These are phyloP conservation scores for Agarophyton chilense DNA, from an alignment of 23 red algal genomes.

Conservation along the genomic window DNA sequence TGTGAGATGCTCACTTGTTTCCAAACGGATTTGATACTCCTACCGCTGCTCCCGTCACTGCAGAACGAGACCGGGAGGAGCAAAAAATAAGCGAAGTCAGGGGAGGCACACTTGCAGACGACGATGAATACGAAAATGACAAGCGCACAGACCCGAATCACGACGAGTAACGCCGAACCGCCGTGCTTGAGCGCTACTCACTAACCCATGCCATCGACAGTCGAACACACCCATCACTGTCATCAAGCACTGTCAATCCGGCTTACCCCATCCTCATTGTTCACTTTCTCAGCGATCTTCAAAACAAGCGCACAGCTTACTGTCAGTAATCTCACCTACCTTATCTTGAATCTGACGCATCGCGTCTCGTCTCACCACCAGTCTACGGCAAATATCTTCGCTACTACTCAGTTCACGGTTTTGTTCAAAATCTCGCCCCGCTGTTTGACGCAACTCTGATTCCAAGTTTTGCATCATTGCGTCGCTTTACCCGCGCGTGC, in stretches of 20 bases:
- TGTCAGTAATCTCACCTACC: constrained; percentile 19
- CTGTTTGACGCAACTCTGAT: background rate
- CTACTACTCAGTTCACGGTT: background rate
- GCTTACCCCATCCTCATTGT: background rate
- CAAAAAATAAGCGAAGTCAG: background rate
- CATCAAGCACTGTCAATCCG: no score
- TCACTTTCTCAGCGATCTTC: background rate
- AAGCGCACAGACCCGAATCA: constrained; percentile 6
- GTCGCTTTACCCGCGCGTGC: constrained; percentile 14
- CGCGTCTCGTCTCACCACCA: constrained; percentile 33
- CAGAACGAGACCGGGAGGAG: constrained; percentile 21
- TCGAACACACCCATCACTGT: no score
- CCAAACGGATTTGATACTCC: constrained; percentile 76
- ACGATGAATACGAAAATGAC: background rate
- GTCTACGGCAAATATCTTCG: constrained; percentile 28
- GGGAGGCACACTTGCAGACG: constrained; percentile 14
- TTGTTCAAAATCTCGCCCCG: constrained; percentile 31
- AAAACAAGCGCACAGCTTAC: background rate
- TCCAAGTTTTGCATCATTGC: background rate
- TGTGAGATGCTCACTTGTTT: constrained; percentile 70
- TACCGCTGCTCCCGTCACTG: constrained; percentile 66
- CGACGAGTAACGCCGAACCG: constrained; percentile 2
- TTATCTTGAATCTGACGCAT: constrained; percentile 49
- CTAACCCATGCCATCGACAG: no score
- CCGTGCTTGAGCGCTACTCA: no score